Evolutionary conservation across 805 yeast genomes (phyloP).

Genomic region (Vanderwaltozyma polyspora): DNA sequence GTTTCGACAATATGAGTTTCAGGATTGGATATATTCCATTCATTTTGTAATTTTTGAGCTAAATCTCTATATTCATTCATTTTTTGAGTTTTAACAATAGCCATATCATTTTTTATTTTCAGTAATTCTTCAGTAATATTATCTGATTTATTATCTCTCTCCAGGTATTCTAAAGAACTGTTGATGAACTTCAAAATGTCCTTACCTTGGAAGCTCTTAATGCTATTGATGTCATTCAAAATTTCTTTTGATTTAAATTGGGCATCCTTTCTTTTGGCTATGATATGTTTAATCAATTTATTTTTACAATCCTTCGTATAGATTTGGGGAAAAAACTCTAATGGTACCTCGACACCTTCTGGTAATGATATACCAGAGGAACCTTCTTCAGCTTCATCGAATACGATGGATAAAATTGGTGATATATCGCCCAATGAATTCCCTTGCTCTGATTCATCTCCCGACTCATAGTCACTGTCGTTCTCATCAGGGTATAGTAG

Average conservation of each 20-base stretch:
- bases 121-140: constrained; percentile 6
- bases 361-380: constrained; percentile 3
- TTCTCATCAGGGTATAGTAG: constrained; percentile 21
- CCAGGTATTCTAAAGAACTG: constrained; percentile 19
- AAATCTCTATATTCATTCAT: constrained; percentile 22
- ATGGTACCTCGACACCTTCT: constrained; percentile 24
- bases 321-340: constrained; percentile 26
- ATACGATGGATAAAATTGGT: constrained; percentile 22
- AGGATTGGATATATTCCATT: constrained; percentile 23
- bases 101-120: constrained; percentile 8
- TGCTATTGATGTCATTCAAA: constrained; percentile 13
- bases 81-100: constrained; percentile 7
- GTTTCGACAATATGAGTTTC: constrained; percentile 15
- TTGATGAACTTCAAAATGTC: constrained; percentile 20
- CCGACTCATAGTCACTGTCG: constrained; percentile 3
- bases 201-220: constrained; percentile 25
- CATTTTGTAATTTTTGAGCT: constrained; percentile 16
- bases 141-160: constrained; percentile 7
- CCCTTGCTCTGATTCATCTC: constrained; percentile 8
- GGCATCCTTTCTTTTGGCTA: constrained; percentile 14
- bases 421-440: constrained; percentile 20
- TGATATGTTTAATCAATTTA: constrained; percentile 17
- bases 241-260: constrained; percentile 10
- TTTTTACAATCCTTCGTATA: constrained; percentile 21
- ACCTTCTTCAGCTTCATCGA: constrained; percentile 23